phyloP scores from a whole-genome alignment of 1,284 basidiomycete species.

The Leccinum variabile region DNA sequence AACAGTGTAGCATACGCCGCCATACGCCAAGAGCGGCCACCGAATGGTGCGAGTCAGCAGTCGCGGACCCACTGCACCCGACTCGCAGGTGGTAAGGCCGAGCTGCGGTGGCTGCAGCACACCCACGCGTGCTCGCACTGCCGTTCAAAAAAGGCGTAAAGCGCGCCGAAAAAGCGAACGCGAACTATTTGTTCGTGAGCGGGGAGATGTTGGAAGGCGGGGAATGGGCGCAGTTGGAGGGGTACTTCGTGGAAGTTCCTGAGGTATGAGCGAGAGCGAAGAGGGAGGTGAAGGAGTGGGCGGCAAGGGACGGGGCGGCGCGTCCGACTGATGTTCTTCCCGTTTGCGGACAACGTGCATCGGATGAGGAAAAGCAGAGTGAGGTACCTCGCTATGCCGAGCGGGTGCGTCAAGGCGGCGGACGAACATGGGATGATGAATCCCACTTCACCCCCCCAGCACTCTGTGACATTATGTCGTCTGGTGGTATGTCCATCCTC shows the following conservation, averaged over 20 bases:
- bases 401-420: slow-evolving; percentile 95
- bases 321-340: slow-evolving; percentile 99
- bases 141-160: slow-evolving; percentile 98
- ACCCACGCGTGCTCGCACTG: slow-evolving; percentile 86
- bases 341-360: slow-evolving; percentile 98
- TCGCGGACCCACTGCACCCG: slow-evolving; percentile 99
- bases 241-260: slow-evolving; percentile 79
- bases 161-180: slow-evolving; percentile 97
- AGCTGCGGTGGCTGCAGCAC: slow-evolving; percentile 99
- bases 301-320: slow-evolving; percentile 72
- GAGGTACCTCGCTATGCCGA: slow-evolving; percentile 90
- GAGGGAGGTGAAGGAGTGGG: slow-evolving; percentile 75
- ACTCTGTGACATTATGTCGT: too few relatives aligned
- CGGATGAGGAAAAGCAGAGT: slow-evolving; percentile 90
- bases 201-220: slow-evolving; percentile 86
- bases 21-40: slow-evolving; percentile 85
- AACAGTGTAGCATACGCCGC: slow-evolving; percentile 89
- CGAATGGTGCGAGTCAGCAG: slow-evolving; percentile 97
- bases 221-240: slow-evolving; percentile 92
- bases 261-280: slow-evolving; percentile 56
- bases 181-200: slow-evolving; percentile 95
- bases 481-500: too few relatives aligned
- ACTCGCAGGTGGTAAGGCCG: slow-evolving; percentile 96
- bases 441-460: too few relatives aligned
- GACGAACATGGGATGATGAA: slow-evolving; percentile 83